Evolutionary conservation across 1,284 basidiomycete genomes (phyloP).

Genomic region (Fomitopsis betulina): DNA sequence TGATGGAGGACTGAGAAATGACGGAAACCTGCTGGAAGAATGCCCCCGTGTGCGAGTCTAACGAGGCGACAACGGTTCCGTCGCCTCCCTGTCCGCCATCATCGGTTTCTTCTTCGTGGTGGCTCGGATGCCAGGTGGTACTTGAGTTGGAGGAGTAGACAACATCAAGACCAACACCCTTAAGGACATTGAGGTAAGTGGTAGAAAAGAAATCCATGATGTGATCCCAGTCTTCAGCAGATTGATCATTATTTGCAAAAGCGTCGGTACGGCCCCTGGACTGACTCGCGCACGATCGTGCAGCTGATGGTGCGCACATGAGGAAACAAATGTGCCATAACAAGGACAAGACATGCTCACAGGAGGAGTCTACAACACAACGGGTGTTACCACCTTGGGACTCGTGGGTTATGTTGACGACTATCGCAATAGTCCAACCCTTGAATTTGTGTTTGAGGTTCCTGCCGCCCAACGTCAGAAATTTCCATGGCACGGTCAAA

Average conservation of each 20-base stretch:
- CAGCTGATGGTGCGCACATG: conserved; percentile 14
- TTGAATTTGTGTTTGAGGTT: conserved; percentile 10
- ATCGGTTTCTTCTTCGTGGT: neutral
- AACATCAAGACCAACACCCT: conserved; percentile 20
- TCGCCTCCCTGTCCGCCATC: too few relatives aligned
- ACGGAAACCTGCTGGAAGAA: conserved; percentile 19
- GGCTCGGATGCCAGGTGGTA: conserved; percentile 9
- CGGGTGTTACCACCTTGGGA: conserved; percentile 17
- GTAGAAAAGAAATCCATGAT: conserved; percentile 25
- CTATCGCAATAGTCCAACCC: conserved; percentile 27
- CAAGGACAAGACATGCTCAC: conserved; percentile 13
- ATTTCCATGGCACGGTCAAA: neutral
- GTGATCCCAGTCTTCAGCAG: conserved; percentile 13
- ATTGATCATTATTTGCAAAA: conserved; percentile 16
- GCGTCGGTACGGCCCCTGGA: conserved; percentile 20
- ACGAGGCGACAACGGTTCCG: too few relatives aligned
- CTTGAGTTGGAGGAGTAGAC: conserved; percentile 22
- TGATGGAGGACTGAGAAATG: conserved; percentile 18
- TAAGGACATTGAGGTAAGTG: conserved; percentile 26
- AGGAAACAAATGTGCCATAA: neutral
- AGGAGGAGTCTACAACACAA: conserved; percentile 20
- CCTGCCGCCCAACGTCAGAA: conserved; percentile 4
- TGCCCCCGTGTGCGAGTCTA: too few relatives aligned
- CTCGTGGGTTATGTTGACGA: conserved; percentile 23
- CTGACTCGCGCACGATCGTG: conserved; percentile 21